Base-by-base conservation (phyloP, 495 filamentous ascomycete genomes). In the Penicillium fimorum region DNA sequence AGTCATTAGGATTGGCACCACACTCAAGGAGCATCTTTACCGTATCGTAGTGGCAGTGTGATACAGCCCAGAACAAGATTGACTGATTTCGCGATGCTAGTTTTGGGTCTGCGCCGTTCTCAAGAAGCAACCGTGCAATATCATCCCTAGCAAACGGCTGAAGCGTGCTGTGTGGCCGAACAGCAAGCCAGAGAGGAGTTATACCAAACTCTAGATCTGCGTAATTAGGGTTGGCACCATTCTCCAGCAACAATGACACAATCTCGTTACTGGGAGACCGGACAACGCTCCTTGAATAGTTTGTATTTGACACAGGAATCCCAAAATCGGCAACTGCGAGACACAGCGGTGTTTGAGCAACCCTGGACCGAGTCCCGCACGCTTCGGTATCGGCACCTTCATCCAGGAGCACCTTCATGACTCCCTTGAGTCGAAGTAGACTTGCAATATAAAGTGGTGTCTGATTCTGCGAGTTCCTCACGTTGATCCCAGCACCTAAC, bases 1-100 rank as follows among this genome's bases (percentile, higher is more conserved):
- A 50, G 48, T 40, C 48, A 27, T 50, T 50, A 8, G 48, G 48
- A 40, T 50, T 35, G 15, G 24, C 32, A 38, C 35, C 33, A 2
- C 38, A 11, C 2, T 27, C 32, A 38, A 37, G 47, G 4, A 38
- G 47, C 20, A 38, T 18, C 13, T 38, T 50, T 18, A 27, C 27
- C 7, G 47, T 50, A 50, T 25, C 18, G 22, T 24, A 24, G 18
- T 7, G 12, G 22, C 13, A 11, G 7, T 5, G 12, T 10, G 20
- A 12, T 15, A 49, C 40, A n/a, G 32, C 32, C n/a, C 17, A 15
- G 5, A 33, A 50, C 33, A 50, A 13, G 3, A 50, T 9, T 11
- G 47, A 50, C 1, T 25, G 30, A 7, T 25, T 22, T 13, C 47
- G 22, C 12, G 12, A 7, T n/a, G 32, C 30, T 38, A 25, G 12